Conservation (phyloP, 805 yeast species). For the Candida insectalens region DNA sequence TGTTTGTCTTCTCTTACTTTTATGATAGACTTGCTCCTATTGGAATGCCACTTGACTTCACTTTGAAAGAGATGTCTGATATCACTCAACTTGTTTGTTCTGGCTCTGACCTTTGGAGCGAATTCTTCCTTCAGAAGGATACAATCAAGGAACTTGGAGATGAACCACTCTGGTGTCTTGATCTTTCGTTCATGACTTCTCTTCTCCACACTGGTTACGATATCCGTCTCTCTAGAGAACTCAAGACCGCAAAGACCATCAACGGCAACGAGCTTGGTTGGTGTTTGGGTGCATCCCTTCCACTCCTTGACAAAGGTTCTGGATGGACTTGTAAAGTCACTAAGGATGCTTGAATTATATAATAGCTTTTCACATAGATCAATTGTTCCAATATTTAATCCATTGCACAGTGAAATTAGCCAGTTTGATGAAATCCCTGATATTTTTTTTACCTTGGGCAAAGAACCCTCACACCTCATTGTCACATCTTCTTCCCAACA, state of each 20-base stretch:
- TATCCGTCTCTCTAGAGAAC: constrained; percentile 81
- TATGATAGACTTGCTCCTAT: constrained; percentile 91
- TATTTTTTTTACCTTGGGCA: background rate
- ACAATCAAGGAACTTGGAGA: constrained; percentile 56
- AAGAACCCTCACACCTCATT: background rate
- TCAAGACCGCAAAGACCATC: constrained; percentile 86
- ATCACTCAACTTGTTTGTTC: constrained; percentile 78
- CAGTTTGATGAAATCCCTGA: no score
- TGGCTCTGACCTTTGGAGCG: constrained; percentile 70
- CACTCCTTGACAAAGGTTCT: constrained; percentile 58
- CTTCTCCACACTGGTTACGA: constrained; percentile 94
- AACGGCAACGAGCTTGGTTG: constrained; percentile 90
- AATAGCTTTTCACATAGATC: background rate
- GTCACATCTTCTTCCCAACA: background rate
- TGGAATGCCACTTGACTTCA: constrained; percentile 89
- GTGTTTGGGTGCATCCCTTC: constrained; percentile 97
- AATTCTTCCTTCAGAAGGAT: constrained; percentile 52
- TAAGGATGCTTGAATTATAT: constrained; percentile 10
- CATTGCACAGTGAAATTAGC: background rate
- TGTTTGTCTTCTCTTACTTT: constrained; percentile 88
- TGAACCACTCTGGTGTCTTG: constrained; percentile 93
- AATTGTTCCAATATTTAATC: background rate
- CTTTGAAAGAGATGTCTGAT: constrained; percentile 74
- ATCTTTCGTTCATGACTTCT: constrained; percentile 82
- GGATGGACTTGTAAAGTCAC: constrained; percentile 62